A percentile compares a stretch with the other conserved stretches of the same genome.
These are phyloP conservation scores for Talaromyces atroroseus DNA, from an alignment of 2,329 filamentous ascomycete genomes.

Conservation along the genomic window DNA sequence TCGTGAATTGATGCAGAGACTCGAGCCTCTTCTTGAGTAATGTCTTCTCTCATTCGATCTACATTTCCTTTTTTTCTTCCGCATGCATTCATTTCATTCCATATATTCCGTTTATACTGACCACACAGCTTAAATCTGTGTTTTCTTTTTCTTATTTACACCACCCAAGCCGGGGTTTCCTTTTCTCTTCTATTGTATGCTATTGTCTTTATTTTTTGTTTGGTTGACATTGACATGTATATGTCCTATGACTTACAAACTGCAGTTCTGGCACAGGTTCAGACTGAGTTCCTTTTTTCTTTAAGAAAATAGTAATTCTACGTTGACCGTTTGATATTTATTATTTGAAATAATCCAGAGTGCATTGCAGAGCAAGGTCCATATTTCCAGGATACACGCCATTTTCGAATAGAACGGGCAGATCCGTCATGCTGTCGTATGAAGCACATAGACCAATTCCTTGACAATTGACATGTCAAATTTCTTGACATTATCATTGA, in stretches of 20 bases:
- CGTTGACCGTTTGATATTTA: neutral
- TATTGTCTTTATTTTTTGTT: neutral
- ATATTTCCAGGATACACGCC: too few relatives aligned
- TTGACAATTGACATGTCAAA: too few relatives aligned
- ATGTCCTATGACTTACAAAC: neutral
- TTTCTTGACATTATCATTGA: too few relatives aligned
- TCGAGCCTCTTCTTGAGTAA: constrained; percentile 14
- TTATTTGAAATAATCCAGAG: neutral
- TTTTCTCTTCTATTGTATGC: neutral
- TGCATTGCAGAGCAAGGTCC: neutral
- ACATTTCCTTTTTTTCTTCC: neutral
- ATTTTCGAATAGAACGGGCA: too few relatives aligned
- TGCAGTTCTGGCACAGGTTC: neutral
- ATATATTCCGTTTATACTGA: neutral
- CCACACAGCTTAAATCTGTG: neutral
- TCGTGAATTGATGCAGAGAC: constrained; percentile 13
- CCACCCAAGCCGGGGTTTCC: neutral
- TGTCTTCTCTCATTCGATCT: neutral
- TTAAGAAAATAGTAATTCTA: neutral
- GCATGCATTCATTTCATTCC: neutral
- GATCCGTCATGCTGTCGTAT: too few relatives aligned
- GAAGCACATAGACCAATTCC: too few relatives aligned
- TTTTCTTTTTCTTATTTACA: neutral
- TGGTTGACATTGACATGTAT: neutral
- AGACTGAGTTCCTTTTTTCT: neutral